Evolutionary conservation across 345 rosid species (phyloP), one percentile per base, ranked within the genome.

Genomic region (Adansonia digitata): DNA sequence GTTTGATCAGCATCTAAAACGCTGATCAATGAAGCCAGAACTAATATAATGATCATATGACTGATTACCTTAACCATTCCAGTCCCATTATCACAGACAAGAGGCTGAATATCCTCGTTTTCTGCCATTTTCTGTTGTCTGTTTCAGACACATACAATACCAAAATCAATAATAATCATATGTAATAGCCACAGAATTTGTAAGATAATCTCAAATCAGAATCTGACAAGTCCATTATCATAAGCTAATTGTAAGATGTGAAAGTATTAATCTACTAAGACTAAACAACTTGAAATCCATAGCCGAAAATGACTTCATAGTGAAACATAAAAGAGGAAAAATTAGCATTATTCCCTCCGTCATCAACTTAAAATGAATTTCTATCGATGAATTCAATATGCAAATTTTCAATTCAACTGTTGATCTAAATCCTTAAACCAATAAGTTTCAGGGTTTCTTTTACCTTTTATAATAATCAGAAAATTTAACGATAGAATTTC

Each of bases 61-160:
- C 0, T 35, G 57, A 7, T 60, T 82, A 90, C 92, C 92, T 86
- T 88, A 64, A 72, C 75, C 75, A 72, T 72, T 57, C 75, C 75
- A 24, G 75, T 72, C 22, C 75, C 75, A 57, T 72, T 88, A 84
- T 90, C 94, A 51, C 92, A 88, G n/a, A 88, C 92, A 10, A 90
- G 87, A 34, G 91, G 83, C 80, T 82, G 85, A 64, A 84, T 77
- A 69, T 88, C 91, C 75, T 84, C 91, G 15, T 51, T 39, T 2
- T 84, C 91, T 64, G 91, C 88, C 95, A 88, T 90, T 77, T 83
- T 37, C 75, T 80, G 77, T 12, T 42, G 8, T 73, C 84, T 80
- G 80, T 81, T 6, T 70, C 77, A 60, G 7, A 78, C 22, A 26
- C 20, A 29, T n/a, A n/a, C n/a, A n/a, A n/a, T n/a, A n/a, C n/a